Conservation (phyloP, 2,329 filamentous ascomycete genomes). For the Penicillium hordei region DNA sequence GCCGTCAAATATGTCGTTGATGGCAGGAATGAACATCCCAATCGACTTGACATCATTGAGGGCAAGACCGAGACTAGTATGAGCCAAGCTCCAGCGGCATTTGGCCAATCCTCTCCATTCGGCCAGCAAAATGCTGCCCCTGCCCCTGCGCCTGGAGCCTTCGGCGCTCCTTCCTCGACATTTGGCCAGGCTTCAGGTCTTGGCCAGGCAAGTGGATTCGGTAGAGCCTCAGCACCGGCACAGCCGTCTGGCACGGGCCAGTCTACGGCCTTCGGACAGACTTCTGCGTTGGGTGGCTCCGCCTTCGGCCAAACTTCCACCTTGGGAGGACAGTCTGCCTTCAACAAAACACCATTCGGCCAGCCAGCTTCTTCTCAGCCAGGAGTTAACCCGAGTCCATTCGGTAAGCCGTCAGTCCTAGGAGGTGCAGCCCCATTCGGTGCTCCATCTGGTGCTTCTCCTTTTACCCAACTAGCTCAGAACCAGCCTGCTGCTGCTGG, state of each 20-base stretch:
- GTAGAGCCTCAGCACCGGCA: slow-evolving; percentile 6
- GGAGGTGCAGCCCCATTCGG: slow-evolving; percentile 35
- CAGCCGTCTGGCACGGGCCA: slow-evolving; percentile 22
- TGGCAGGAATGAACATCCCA: slow-evolving; percentile 70
- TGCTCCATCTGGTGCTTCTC: slow-evolving; percentile 35
- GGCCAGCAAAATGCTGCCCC: slow-evolving; percentile 22
- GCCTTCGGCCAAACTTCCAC: slow-evolving; percentile 14
- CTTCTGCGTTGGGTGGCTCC: slow-evolving; percentile 16
- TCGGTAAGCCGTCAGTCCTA: slow-evolving; percentile 27
- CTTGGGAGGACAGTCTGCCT: slow-evolving; percentile 36
- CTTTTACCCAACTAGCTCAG: slow-evolving; percentile 48
- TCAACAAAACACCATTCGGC: slow-evolving; percentile 30
- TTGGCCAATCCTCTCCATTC: slow-evolving; percentile 31
- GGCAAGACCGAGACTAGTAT: slow-evolving; percentile 29
- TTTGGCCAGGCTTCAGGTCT: slow-evolving; percentile 23
- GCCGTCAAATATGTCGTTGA: slow-evolving; percentile 70
- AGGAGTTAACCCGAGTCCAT: slow-evolving; percentile 10
- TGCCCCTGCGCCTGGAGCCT: slow-evolving; percentile 19
- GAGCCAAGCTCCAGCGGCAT: slow-evolving; percentile 7
- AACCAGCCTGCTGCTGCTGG: slow-evolving; percentile 29
- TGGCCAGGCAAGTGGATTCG: slow-evolving; percentile 29
- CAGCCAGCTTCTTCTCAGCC: slow-evolving; percentile 18
- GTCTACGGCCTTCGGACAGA: slow-evolving; percentile 20
- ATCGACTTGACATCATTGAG: slow-evolving; percentile 60
- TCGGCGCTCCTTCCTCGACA: slow-evolving; percentile 18